Conservation (phyloP, 805 yeast species). For the Wickerhamiella brachini region DNA sequence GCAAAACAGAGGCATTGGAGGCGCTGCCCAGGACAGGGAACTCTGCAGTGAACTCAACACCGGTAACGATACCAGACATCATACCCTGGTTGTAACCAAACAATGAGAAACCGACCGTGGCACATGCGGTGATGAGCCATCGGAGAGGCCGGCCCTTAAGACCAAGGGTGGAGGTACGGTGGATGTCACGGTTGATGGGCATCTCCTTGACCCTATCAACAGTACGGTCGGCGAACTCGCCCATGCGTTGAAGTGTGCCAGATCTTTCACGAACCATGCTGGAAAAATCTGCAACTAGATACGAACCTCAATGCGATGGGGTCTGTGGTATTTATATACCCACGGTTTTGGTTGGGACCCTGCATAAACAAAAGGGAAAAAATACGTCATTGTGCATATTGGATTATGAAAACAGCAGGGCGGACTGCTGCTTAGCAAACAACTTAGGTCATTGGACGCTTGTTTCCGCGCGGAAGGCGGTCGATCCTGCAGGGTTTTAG, state of each 20-base stretch:
- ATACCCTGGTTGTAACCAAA: conserved; percentile 26
- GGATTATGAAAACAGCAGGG: background rate
- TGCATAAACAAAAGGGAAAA: background rate
- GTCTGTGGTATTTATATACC: background rate
- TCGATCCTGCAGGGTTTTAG: background rate
- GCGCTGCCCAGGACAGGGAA: conserved; percentile 32
- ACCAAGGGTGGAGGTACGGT: conserved; percentile 39
- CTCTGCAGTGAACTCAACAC: conserved; percentile 45
- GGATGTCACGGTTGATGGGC: background rate
- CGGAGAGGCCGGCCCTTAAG: conserved; percentile 41
- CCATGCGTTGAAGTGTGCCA: background rate
- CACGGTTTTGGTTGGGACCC: background rate
- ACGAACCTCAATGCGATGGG: background rate
- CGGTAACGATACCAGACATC: conserved; percentile 28
- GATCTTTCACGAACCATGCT: conserved; percentile 2
- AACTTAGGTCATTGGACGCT: background rate
- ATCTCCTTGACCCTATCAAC: background rate
- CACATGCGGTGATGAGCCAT: conserved; percentile 38
- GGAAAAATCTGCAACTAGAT: background rate
- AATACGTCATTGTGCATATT: background rate
- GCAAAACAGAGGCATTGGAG: conserved; percentile 33
- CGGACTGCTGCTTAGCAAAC: background rate
- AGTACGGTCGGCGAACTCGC: background rate
- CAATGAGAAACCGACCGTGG: conserved; percentile 46
- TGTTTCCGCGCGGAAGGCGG: background rate